These are phyloP conservation scores for Lachnellula suecica DNA, from an alignment of 2,329 filamentous ascomycete species.

Conservation along the genomic window DNA sequence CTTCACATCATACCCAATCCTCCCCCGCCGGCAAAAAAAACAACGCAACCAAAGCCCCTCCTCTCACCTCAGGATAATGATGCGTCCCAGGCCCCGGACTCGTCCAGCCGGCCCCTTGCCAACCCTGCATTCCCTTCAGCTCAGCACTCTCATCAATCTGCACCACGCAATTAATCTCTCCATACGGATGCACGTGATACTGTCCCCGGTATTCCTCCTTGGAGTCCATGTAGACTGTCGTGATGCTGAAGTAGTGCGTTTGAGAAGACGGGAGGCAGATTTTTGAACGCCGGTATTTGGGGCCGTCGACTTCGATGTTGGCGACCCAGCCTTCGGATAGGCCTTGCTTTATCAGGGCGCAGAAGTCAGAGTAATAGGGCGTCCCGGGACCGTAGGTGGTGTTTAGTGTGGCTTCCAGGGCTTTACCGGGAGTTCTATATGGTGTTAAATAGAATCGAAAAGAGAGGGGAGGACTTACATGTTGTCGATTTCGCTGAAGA, in stretches of 20 bases:
- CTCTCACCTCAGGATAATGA: constrained; percentile 53
- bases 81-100: constrained; percentile 53
- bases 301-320: constrained; percentile 42
- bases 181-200: constrained; percentile 53
- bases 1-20: constrained; percentile 49
- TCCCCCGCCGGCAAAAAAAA: constrained; percentile 56
- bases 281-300: constrained; percentile 46
- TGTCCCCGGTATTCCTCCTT: constrained; percentile 48
- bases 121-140: constrained; percentile 54
- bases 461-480: constrained; percentile 22
- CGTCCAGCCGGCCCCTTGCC: constrained; percentile 57
- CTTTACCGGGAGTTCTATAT: constrained; percentile 44
- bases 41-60: constrained; percentile 48
- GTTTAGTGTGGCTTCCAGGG: constrained; percentile 44
- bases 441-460: neutral
- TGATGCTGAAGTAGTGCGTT: constrained; percentile 54
- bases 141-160: constrained; percentile 49
- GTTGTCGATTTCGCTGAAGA: constrained; percentile 32
- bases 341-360: constrained; percentile 37
- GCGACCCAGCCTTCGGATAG: constrained; percentile 47
- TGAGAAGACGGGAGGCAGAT: constrained; percentile 44
- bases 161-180: constrained; percentile 55
- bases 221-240: constrained; percentile 57
- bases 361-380: constrained; percentile 43
- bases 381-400: constrained; percentile 42